Evolutionary conservation across 129 eudicot species (phyloP).

Genomic region (Flaveria bidentis): DNA sequence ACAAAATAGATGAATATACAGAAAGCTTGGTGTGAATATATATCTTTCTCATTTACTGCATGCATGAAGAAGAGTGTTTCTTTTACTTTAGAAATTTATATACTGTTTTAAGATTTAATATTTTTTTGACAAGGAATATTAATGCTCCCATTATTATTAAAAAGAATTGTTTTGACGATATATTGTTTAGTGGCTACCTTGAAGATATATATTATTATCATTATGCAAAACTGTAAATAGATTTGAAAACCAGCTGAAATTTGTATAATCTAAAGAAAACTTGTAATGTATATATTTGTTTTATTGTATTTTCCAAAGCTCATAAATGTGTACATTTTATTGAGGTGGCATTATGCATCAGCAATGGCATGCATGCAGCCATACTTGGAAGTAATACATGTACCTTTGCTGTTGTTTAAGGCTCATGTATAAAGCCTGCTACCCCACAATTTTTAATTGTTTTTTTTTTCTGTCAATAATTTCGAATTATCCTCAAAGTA

Average conservation of each 20-base stretch:
- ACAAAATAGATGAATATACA: background rate
- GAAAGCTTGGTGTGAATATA: too few relatives aligned
- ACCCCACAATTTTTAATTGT: conserved; percentile 2
- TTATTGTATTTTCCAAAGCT: background rate
- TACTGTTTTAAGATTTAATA: background rate
- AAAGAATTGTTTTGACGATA: background rate
- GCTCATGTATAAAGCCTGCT: conserved; percentile 36
- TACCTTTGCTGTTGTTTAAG: conserved; percentile 22
- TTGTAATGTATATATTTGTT: background rate
- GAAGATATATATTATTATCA: background rate
- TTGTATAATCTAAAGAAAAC: background rate
- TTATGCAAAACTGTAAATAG: background rate
- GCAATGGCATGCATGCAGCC: conserved; percentile 36
- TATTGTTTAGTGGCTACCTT: background rate
- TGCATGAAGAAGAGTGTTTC: too few relatives aligned
- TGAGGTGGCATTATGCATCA: conserved; percentile 17
- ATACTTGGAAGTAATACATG: conserved; percentile 29
- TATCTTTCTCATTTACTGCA: too few relatives aligned
- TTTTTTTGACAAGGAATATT: background rate
- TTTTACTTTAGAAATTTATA: background rate
- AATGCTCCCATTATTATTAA: background rate
- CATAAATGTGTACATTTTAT: background rate
- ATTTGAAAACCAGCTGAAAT: background rate
- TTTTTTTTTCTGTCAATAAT: background rate
- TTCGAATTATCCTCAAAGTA: background rate